These are phyloP conservation scores for Aspergillus conjunctus DNA, from an alignment of 495 filamentous ascomycete genomes.

Conservation along the genomic window DNA sequence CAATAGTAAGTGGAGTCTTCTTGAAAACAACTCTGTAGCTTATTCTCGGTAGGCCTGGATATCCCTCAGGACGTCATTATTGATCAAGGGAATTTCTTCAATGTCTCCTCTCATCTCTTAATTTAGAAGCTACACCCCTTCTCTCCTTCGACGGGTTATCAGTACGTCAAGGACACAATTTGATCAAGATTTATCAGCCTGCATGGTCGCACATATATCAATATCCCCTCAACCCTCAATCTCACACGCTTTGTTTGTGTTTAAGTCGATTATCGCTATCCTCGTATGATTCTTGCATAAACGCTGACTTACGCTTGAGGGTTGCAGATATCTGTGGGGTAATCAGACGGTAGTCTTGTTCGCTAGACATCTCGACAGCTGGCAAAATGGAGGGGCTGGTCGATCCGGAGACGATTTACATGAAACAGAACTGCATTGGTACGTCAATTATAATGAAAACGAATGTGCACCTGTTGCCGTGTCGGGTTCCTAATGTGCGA, in stretches of 20 bases:
- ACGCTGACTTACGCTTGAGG: constrained; percentile 2
- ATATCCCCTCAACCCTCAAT: background rate
- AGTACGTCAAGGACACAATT: constrained; percentile 15
- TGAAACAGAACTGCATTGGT: constrained; percentile 94
- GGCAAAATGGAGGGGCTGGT: constrained; percentile 49
- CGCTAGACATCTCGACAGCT: constrained; percentile 10
- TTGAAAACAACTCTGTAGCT: background rate
- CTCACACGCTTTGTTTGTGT: background rate
- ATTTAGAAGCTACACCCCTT: constrained; percentile 1
- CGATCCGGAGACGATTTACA: constrained; percentile 87
- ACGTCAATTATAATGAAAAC: constrained; percentile 29
- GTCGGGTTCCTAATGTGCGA: constrained; percentile 6
- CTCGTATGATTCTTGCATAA: background rate
- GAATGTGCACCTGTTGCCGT: background rate
- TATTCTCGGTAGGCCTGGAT: constrained; percentile 10
- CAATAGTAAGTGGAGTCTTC: constrained; percentile 22
- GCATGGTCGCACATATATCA: background rate
- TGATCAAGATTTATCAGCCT: background rate
- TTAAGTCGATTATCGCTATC: background rate
- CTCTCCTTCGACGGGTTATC: background rate
- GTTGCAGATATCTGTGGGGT: constrained; percentile 11
- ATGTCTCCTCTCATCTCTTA: constrained; percentile 9
- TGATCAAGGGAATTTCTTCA: constrained; percentile 4
- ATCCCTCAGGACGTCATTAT: constrained; percentile 11
- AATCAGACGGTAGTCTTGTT: constrained; percentile 9